Base-by-base conservation (phyloP, 768 basidiomycete genomes). In the Suillus subalutaceus region DNA sequence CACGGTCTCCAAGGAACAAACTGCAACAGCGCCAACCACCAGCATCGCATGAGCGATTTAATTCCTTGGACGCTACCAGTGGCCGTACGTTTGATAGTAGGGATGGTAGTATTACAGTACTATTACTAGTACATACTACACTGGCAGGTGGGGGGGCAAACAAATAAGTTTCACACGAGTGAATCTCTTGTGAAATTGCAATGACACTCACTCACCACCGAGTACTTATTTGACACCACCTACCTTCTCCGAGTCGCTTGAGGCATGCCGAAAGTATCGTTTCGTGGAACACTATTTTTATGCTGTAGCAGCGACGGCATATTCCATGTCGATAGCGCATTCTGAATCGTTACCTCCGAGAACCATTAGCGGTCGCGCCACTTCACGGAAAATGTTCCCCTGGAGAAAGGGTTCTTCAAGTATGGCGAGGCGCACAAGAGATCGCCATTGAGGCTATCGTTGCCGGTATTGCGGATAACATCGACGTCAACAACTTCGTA, bases 311-410 rank as follows among this genome's bases (percentile, higher is more conserved):
- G 82, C 88, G n/a, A 86, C 87, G 86, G 89, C 58, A 87, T 88
- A 15, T 94, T 95, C 81, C 96, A 95, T 82, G 79, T 89, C 65
- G 87, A 89, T 62, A 93, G 94, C 78, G 86, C 90, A 12, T 91
- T 92, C 76, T 37, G 37, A 10, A 37, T 37, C 37, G 37, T 88
- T 65, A 87, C 93, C 26, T 90, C 91, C 80, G 85, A 90, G 71
- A 88, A 86, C 77, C 90, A 89, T 30, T 16, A 4, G 70, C 76
- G 81, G 3, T 97, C 69, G 84, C 96, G 74, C 37, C 37, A 37
- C 37, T 97, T 97, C 83, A 84, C 88, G 64, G 87, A 89, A 71
- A 82, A 86, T 53, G 88, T 95, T 63, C 96, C 96, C 2, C 83
- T 92, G 46, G 94, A 88, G 35, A 85, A 90, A 67, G 74, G 85